Base-by-base conservation (phyloP, 495 filamentous ascomycete genomes). In the Apiosordaria backusii region DNA sequence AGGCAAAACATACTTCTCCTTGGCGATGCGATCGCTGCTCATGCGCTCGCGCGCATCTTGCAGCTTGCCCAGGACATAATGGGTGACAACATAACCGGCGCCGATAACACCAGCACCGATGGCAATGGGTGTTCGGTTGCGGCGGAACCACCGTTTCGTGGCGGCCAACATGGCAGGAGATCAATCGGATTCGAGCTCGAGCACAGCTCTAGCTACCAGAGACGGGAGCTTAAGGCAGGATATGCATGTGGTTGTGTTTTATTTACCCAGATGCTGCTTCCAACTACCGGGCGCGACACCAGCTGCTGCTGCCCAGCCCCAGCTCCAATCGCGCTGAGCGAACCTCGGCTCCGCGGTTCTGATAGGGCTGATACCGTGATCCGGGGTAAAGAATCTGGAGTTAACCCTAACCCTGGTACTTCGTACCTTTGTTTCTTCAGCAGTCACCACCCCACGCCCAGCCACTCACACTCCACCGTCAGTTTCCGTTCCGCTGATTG, bases 41-140 rank as follows among this genome's bases (percentile, higher is more conserved):
- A 96, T 93, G 73, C 93, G 93, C 81, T 97, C 92, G 67, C 92
- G 86, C 63, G 94, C 91, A 76, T 99, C 93, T 35, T 89, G 89
- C 66, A 98, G 86, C 85, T 97, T 98, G 65, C 82, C 86, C 70
- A 96, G 68, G 61, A 97, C 87, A 89, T 97, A 99, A 79, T 96
- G 90, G 22, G 90, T 92, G 26, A 91, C 94, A 65, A 98, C 79
- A 79, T 99, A 99, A 69, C 92, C 93, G 69, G 88, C 93, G 61
- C 93, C 93, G 68, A 96, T 78, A 62, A 97, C 85, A 53, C 93
- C 93, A 66, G 90, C 85, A 68, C 92, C 92, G 75, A 98, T 88
- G 71, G 91, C 91, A 70, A 99, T 84, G 68, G 87, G 89, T 67
- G 89, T 95, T 77, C 92, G 89, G 83, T 99, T 97, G 80, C 92